A percentile compares a stretch with the other conserved stretches of the same genome.
Evolutionary conservation across 805 yeast species (phyloP).

Genomic region (Wickerhamomyces rabaulensis): DNA sequence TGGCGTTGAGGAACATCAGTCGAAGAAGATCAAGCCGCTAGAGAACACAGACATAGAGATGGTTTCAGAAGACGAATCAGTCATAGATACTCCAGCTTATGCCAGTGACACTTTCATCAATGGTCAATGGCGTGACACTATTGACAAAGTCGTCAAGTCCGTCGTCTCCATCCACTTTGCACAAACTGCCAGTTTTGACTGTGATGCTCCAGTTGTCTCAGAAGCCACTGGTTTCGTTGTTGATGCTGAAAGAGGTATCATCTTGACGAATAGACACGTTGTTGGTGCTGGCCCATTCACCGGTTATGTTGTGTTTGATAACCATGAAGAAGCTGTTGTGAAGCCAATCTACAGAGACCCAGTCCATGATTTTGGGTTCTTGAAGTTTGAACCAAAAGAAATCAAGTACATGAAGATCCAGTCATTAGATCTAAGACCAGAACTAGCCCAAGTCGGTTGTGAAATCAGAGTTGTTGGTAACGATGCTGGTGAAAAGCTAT

Average conservation of each 20-base stretch:
- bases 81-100: not conserved
- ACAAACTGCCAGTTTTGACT: constrained; percentile 81
- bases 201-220: constrained; percentile 72
- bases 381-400: constrained; percentile 65
- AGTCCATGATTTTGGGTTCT: constrained; percentile 90
- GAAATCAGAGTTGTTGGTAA: constrained; percentile 95
- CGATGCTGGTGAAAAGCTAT: constrained; percentile 91
- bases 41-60: not conserved
- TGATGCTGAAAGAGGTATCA: constrained; percentile 74
- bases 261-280: constrained; percentile 89
- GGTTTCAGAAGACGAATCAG: not conserved
- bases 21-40: not conserved
- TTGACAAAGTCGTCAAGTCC: constrained; percentile 72
- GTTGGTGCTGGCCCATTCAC: constrained; percentile 94
- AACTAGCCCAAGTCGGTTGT: constrained; percentile 82
- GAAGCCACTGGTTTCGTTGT: constrained; percentile 97
- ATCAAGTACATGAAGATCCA: constrained; percentile 71
- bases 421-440: constrained; percentile 69
- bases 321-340: constrained; percentile 89
- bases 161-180: constrained; percentile 89
- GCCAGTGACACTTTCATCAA: constrained; percentile 7
- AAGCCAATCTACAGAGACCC: constrained; percentile 89
- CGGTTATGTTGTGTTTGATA: constrained; percentile 89
- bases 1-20: not conserved
- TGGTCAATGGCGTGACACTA: constrained; percentile 72